phyloP scores from a whole-genome alignment of 345 rosid genomes.

The Melaleuca alternifolia region DNA sequence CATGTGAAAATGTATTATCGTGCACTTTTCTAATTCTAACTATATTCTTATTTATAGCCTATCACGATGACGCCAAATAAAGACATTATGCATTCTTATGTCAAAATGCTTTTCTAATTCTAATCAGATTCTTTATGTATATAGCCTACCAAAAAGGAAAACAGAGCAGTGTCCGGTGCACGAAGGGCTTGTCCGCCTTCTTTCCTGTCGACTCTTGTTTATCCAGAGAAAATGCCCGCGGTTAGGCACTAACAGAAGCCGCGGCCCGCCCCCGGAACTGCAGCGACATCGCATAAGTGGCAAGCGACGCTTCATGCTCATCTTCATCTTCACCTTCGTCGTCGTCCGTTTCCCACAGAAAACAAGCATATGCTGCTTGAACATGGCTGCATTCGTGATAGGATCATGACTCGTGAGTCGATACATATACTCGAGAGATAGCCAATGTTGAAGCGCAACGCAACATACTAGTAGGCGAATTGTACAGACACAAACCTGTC shows the following conservation, averaged over 20 bases:
- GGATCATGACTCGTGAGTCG: not conserved
- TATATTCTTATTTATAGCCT: not conserved
- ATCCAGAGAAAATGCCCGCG: not conserved
- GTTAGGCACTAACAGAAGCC: not conserved
- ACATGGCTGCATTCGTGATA: slow-evolving; percentile 28
- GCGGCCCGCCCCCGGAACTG: not conserved
- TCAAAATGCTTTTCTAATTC: not conserved
- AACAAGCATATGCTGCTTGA: slow-evolving; percentile 53
- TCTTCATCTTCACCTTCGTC: slow-evolving; percentile 1
- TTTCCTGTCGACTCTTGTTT: not conserved
- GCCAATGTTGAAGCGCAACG: not conserved
- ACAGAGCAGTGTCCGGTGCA: not conserved
- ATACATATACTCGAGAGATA: not conserved
- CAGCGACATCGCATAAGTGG: not conserved
- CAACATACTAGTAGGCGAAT: not conserved
- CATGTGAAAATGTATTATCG: not conserved
- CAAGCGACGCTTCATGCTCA: not conserved
- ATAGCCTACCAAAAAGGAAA: not conserved
- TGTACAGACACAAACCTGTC: slow-evolving; percentile 16
- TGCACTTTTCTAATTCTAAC: not conserved
- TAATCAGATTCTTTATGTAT: not conserved
- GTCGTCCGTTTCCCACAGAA: slow-evolving; percentile 50
- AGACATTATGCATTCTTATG: not conserved
- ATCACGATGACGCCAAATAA: not conserved
- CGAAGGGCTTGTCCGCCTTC: not conserved